Base-by-base conservation (phyloP, 805 yeast species). In the Lachancea lanzarotensis region DNA sequence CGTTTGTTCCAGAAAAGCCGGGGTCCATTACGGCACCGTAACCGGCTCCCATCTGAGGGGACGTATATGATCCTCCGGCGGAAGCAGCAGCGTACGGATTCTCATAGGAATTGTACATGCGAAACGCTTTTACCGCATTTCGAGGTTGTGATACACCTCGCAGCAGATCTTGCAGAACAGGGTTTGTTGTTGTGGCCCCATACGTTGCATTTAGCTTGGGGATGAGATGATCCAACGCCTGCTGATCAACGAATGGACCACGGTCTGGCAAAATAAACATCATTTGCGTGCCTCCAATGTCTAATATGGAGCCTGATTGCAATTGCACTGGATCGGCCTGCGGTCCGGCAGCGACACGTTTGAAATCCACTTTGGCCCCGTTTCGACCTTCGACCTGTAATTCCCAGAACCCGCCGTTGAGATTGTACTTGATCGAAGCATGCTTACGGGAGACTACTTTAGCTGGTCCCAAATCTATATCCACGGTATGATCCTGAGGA, bases 281-380 rank as follows among this genome's bases (percentile, higher is more conserved):
- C 98, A 93, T 93, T 66, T 93, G 98, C 10, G 96, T 89, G 5
- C 97, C 97, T 15, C 98, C 98, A 38, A 93, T 81, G 57, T 93
- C 99, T 46, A 93, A 67, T 15, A 93, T 79, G 35, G 91, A 85
- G n/a, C 98, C 98, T 1, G 95, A 82, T 42, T 76, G 74, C 45
- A 93, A 73, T 11, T 81, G 74, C 12, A 82, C 74, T 2, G 80
- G 71, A 4, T 69, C 54, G 5, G 68, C 64, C 34, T 66, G 54
- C 4, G 73, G 65, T 4, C 81, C 82, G 27, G 75, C 59, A 16
- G 63, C 57, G 2, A 70, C 62, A 45, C 72, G 68, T 25, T 56
- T 54, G 42, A 87, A 85, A 67, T 93, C 96, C 20, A 93, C 79
- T 56, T 90, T 82, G 20, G 95, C 87, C 25, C 98, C 99, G 61